Base-by-base conservation (phyloP, 257 asterid genomes). In the Eustoma russellianum region DNA sequence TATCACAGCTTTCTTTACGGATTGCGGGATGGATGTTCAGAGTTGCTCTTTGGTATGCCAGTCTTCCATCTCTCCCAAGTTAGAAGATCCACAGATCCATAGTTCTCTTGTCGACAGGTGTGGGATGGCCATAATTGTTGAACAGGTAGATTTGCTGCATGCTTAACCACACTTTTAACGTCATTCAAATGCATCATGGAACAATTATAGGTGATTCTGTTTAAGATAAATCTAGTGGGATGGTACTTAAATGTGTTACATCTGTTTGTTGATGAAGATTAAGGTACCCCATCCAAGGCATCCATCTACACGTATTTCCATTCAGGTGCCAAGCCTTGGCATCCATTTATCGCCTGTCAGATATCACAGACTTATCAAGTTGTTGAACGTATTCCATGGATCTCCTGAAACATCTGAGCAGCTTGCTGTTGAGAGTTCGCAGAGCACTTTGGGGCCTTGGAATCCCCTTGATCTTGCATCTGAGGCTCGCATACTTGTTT, bases 261-360 rank as follows among this genome's bases (percentile, higher is more conserved):
- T 17, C 6, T 71, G 63, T 52, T 46, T 66, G 16, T 52, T 66
- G 30, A 16, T 69, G 72, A 83, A 88, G 98, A 81, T 92, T 57
- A 92, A 88, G 79, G 84, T 75, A 50, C 94, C 84, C 54, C 93
- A 78, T 69, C 95, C 86, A 55, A 72, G 73, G 69, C 93, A 82
- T 75, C 93, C 98, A 63, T 77, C 97, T 46, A 87, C 85, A 64
- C 90, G 88, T 33, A 49, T 88, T 71, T 82, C 86, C 64, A 82
- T 92, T 73, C 87, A 88, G 77, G 82, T 92, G 70, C 98, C 97
- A 62, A 81, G 83, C 62, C 85, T 92, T 66, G 90, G 97, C 73
- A 69, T 92, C 74, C 98, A 92, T 76, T 92, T 92, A 66, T 92
- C 98, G 44, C 97, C 98, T 24, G 77, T 74, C 54, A 82, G 98